Conservation (phyloP, 257 asterid genomes). For the Voacanga thouarsii region DNA sequence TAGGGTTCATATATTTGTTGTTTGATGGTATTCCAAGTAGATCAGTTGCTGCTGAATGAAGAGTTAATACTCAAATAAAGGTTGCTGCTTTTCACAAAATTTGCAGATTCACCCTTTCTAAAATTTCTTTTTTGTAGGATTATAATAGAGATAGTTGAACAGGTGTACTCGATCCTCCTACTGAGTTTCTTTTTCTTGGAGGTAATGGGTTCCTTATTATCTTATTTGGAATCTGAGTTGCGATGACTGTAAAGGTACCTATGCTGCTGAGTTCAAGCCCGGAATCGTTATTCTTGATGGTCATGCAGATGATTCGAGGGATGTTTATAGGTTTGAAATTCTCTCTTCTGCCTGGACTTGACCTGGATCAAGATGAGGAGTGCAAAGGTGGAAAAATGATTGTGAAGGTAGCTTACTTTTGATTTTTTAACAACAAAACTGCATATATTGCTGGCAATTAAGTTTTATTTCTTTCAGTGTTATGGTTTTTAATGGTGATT, state of each 20-base stretch:
- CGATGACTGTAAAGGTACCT: too few species aligned
- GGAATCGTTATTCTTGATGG: too few species aligned
- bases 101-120: slow-evolving; percentile 10
- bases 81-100: slow-evolving; percentile 16
- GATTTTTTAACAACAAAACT: not conserved
- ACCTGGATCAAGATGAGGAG: slow-evolving; percentile 72
- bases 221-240: too few species aligned
- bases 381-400: slow-evolving; percentile 69
- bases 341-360: slow-evolving; percentile 77
- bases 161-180: too few species aligned
- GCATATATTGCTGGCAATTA: too few species aligned
- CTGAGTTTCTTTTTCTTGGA: too few species aligned
- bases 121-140: too few species aligned
- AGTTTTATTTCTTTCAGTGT: not conserved
- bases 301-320: too few species aligned
- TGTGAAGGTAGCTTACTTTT: slow-evolving; percentile 47
- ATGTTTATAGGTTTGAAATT: too few species aligned
- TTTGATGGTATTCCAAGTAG: slow-evolving; percentile 17
- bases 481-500: slow-evolving; percentile 8
- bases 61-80: slow-evolving; percentile 1
- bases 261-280: too few species aligned
- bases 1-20: slow-evolving; percentile 23
- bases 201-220: too few species aligned
- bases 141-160: too few species aligned
- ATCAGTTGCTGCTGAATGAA: slow-evolving; percentile 3